These are phyloP conservation scores for Exophiala xenobiotica DNA, from an alignment of 2,329 filamentous ascomycete genomes.

Conservation along the genomic window DNA sequence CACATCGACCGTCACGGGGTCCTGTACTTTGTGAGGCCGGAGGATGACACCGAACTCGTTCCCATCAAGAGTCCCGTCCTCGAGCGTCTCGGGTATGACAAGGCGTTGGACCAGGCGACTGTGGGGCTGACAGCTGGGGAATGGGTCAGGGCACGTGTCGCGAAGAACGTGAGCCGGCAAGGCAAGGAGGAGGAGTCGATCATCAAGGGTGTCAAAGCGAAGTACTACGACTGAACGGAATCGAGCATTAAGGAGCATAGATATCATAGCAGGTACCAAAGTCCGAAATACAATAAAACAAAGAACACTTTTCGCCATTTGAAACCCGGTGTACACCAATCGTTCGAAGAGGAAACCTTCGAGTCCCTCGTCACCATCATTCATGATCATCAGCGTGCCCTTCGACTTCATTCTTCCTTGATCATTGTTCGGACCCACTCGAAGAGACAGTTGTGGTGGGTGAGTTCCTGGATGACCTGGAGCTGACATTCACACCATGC, in stretches of 20 bases:
- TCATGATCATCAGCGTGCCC: too few species aligned
- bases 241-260: too few species aligned
- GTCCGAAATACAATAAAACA: too few species aligned
- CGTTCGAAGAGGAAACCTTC: too few species aligned
- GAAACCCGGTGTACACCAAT: too few species aligned
- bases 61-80: slow-evolving; percentile 37
- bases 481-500: slow-evolving; percentile 12
- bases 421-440: background rate
- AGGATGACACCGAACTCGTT: slow-evolving; percentile 34
- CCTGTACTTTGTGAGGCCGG: slow-evolving; percentile 48
- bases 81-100: slow-evolving; percentile 33
- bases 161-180: slow-evolving; percentile 22
- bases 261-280: too few species aligned
- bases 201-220: slow-evolving; percentile 25
- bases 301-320: too few species aligned
- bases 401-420: background rate
- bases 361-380: too few species aligned
- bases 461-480: background rate
- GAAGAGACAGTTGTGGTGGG: slow-evolving; percentile 1
- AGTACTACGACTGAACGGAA: slow-evolving; percentile 28
- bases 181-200: slow-evolving; percentile 22
- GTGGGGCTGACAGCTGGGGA: slow-evolving; percentile 34
- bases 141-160: slow-evolving; percentile 38
- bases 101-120: slow-evolving; percentile 23
- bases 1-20: slow-evolving; percentile 46